Base-by-base conservation (phyloP, 2,329 filamentous ascomycete species). In the Alternaria hordeiaustralica region DNA sequence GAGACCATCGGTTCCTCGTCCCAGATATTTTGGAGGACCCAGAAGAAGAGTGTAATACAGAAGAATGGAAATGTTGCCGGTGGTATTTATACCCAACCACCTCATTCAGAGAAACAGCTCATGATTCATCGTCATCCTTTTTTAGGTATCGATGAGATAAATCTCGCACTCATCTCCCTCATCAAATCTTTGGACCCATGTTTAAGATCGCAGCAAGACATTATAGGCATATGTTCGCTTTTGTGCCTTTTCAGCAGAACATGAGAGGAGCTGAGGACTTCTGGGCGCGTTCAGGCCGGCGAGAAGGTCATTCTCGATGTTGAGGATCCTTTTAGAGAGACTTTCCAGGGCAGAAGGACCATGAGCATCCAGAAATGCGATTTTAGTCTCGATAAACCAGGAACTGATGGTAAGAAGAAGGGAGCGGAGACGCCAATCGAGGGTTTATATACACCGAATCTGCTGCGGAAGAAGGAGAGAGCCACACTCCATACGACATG, bases 221-320 rank as follows among this genome's bases (percentile, higher is more conserved):
- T 0, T 18, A n/a, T 11, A 2, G 15, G 36, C 36, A 41, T 41
- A 3, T 41, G 36, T 41, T 41, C 36, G 36, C 36, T 41, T 0
- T 41, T 6, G 8, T 41, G n/a, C 36, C 36, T 41, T 41, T 41
- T 41, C 36, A 2, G 0, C 2, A 36, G 33, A 36, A 36, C 33
- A 36, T 36, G 0, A 4, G 9, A 4, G n/a, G 6, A 3, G 9
- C 0, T 3, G 2, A n/a, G 3, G 4, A 5, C 7, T n/a, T 36
- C n/a, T 2, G 9, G 13, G 8, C 33, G 8, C 33, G 2, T n/a
- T 10, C 33, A 41, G 36, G 9, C n/a, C n/a, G 36, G 15, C 9
- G n/a, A 11, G n/a, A 10, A 41, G 36, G 8, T 1, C 33, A 41
- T 41, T 9, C 10, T 41, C 33, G 15, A n/a, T 9, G 33, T 9